phyloP scores from a whole-genome alignment of 1,139 yeast species.

The Groenewaldozyma sp. region DNA sequence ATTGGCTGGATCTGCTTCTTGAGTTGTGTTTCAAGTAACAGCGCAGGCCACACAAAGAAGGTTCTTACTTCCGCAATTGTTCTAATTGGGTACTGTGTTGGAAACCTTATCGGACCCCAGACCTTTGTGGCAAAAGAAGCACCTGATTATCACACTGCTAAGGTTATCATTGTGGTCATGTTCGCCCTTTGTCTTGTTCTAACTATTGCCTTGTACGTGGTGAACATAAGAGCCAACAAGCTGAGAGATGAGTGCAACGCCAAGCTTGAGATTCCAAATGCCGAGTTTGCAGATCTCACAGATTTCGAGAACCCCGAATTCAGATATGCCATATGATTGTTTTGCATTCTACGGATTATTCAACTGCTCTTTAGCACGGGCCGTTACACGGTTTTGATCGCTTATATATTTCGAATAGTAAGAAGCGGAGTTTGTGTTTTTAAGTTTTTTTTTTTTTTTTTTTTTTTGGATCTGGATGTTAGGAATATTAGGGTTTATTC shows the following conservation, averaged over 20 bases:
- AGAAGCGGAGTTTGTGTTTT: no score
- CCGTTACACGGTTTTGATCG: no score
- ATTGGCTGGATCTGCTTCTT: conserved; percentile 42
- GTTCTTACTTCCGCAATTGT: conserved; percentile 37
- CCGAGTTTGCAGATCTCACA: conserved; percentile 55
- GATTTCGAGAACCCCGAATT: conserved; percentile 53
- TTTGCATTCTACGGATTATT: no score
- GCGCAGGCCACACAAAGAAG: conserved; percentile 56
- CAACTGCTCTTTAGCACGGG: no score
- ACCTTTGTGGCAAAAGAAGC: conserved; percentile 43
- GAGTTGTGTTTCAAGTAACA: conserved; percentile 43
- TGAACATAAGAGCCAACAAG: conserved; percentile 30
- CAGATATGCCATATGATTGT: conserved; percentile 22
- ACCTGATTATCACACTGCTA: conserved; percentile 44
- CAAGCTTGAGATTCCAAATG: conserved; percentile 27
- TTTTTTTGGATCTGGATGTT: no score
- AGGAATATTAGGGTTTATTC: no score
- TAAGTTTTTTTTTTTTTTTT: no score
- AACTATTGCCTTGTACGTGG: conserved; percentile 23
- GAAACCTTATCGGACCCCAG: conserved; percentile 49
- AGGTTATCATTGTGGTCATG: conserved; percentile 35
- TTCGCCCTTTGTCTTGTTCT: conserved; percentile 20
- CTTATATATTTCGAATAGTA: no score
- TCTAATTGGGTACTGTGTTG: conserved; percentile 50
- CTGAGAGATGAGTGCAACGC: conserved; percentile 25